Percentiles rank a stretch among this genome's conserved stretches.
phyloP scores from a whole-genome alignment of 208 protist genomes.

The Herpetomonas muscarum region DNA sequence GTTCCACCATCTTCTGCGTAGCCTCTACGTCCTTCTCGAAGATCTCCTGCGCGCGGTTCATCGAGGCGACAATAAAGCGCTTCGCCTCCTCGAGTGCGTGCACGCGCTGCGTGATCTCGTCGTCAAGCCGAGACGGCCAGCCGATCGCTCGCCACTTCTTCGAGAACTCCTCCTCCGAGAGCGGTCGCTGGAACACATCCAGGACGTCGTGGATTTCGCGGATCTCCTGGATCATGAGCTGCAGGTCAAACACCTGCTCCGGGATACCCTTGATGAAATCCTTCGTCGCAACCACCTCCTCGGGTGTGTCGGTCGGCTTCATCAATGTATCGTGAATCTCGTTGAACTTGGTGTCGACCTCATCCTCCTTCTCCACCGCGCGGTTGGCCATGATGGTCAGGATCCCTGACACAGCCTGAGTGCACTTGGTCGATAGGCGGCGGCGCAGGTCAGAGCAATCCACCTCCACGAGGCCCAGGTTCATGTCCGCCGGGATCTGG shows the following conservation, averaged over 20 bases:
- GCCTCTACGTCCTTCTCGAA: constrained; percentile 77
- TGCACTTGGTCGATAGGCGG: constrained; percentile 74
- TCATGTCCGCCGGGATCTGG: constrained; percentile 50
- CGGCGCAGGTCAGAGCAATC: constrained; percentile 75
- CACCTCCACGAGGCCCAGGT: constrained; percentile 79
- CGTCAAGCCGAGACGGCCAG: constrained; percentile 88
- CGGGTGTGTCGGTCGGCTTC: constrained; percentile 73
- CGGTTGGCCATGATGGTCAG: constrained; percentile 76
- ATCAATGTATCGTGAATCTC: constrained; percentile 59
- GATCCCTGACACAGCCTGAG: constrained; percentile 42
- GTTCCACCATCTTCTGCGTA: constrained; percentile 66
- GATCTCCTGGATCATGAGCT: constrained; percentile 66
- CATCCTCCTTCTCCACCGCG: constrained; percentile 63
- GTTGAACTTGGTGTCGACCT: constrained; percentile 64
- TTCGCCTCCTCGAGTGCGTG: constrained; percentile 92
- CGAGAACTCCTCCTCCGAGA: constrained; percentile 93
- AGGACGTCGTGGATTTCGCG: constrained; percentile 85
- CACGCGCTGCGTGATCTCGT: constrained; percentile 86
- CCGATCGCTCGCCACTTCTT: constrained; percentile 89
- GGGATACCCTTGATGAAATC: constrained; percentile 90
- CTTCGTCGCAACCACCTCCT: constrained; percentile 86
- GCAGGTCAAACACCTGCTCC: constrained; percentile 82
- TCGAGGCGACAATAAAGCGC: constrained; percentile 73
- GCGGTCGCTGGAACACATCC: constrained; percentile 85
- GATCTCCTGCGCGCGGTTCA: constrained; percentile 80